phyloP scores from a whole-genome alignment of 2,329 filamentous ascomycete species.

The Taxawa tesnikishii region DNA sequence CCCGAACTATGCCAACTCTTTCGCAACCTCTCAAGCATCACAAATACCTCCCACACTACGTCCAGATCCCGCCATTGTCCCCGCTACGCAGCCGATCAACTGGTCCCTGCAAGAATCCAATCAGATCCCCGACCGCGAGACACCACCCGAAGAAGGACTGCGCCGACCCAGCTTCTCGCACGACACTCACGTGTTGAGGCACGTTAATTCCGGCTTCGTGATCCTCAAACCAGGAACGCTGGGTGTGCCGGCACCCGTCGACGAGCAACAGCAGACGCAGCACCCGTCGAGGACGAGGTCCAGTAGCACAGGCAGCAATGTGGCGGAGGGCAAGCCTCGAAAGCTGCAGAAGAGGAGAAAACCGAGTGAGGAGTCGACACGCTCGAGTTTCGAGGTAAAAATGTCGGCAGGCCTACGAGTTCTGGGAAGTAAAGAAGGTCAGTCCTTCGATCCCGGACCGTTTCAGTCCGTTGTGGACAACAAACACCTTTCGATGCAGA shows the following conservation, averaged over 20 bases:
- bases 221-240: slow-evolving; percentile 21
- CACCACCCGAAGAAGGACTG: too few species aligned
- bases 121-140: too few species aligned
- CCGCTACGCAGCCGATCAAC: too few species aligned
- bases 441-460: too few species aligned
- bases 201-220: slow-evolving; percentile 19
- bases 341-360: slow-evolving; percentile 21
- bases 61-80: too few species aligned
- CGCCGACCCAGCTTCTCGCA: background rate
- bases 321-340: slow-evolving; percentile 1
- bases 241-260: slow-evolving; percentile 7
- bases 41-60: too few species aligned
- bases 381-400: background rate
- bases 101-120: too few species aligned
- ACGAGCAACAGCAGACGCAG: slow-evolving; percentile 11
- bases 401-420: background rate
- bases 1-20: slow-evolving; percentile 3
- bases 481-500: too few species aligned
- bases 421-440: slow-evolving; percentile 3
- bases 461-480: too few species aligned
- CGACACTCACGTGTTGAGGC: slow-evolving; percentile 6
- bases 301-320: slow-evolving; percentile 1
- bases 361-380: slow-evolving; percentile 11
- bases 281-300: slow-evolving; percentile 1
- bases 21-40: slow-evolving; percentile 5